Percentiles rank a stretch among this genome's conserved stretches.
Conservation (phyloP, 306 rosid species). For the Quercus variabilis region DNA sequence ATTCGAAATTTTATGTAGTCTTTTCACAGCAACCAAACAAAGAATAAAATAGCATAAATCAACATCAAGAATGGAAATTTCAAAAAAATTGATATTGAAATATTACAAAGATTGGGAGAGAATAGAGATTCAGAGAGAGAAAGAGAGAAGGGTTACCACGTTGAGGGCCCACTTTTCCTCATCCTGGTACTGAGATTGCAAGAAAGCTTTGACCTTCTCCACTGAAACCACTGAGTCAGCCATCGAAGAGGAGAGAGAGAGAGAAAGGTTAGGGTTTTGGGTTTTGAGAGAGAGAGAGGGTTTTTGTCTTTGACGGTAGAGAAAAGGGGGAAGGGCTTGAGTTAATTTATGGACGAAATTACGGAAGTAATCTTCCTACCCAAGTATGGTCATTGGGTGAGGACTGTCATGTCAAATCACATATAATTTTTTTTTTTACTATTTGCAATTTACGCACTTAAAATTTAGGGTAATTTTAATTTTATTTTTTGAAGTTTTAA, state of each 20-base stretch:
- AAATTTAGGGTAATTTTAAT: too few species aligned
- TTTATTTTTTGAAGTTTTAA: too few species aligned
- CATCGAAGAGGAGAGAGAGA: slow-evolving; percentile 35
- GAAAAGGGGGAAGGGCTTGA: not conserved
- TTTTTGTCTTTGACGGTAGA: not conserved
- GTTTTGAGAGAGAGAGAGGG: slow-evolving; percentile 2
- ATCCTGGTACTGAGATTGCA: slow-evolving; percentile 58
- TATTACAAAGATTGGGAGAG: too few species aligned
- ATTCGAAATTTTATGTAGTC: not conserved
- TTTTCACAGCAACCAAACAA: not conserved
- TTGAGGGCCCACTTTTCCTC: slow-evolving; percentile 85
- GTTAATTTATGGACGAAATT: not conserved
- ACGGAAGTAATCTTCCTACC: too few species aligned
- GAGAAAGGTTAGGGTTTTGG: slow-evolving; percentile 42
- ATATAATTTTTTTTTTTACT: not conserved
- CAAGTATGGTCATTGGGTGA: not conserved
- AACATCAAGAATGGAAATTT: not conserved
- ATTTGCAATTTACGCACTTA: too few species aligned
- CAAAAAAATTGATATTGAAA: too few species aligned
- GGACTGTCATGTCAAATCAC: not conserved
- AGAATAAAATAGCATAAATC: not conserved
- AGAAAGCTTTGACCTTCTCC: slow-evolving; percentile 52
- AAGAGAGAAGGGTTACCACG: slow-evolving; percentile 39
- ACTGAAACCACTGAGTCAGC: slow-evolving; percentile 47
- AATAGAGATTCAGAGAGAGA: not conserved